These are phyloP conservation scores for Phoma sp. DNA, from an alignment of 2,329 filamentous ascomycete species.

Conservation along the genomic window DNA sequence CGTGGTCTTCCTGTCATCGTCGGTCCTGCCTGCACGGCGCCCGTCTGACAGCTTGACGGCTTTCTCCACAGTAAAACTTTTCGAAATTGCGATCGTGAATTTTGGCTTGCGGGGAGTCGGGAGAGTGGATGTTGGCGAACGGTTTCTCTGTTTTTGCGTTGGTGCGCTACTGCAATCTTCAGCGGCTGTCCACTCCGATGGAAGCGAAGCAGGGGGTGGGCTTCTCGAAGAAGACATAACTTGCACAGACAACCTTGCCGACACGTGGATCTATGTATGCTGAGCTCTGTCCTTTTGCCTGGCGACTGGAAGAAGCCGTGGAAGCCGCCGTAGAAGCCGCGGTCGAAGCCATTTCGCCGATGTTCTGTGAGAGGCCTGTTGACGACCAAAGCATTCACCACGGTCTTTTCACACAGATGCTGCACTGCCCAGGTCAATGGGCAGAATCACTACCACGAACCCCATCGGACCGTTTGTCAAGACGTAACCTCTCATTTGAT, in stretches of 20 bases:
- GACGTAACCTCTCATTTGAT: conserved; percentile 13
- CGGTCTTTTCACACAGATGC: conserved; percentile 16
- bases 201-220: conserved; percentile 44
- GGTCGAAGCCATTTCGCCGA: conserved; percentile 20
- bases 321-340: conserved; percentile 4
- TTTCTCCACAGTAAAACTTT: conserved; percentile 40
- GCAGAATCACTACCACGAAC: conserved; percentile 15
- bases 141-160: conserved; percentile 31
- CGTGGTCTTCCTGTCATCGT: conserved; percentile 19
- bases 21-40: conserved; percentile 17
- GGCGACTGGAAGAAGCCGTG: conserved; percentile 31
- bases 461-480: conserved; percentile 34
- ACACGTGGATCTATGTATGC: conserved; percentile 41
- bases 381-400: conserved; percentile 14
- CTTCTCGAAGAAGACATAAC: conserved; percentile 31
- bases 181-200: conserved; percentile 44
- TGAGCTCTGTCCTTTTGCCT: conserved; percentile 30
- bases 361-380: conserved; percentile 17
- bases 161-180: conserved; percentile 44
- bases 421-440: conserved; percentile 10
- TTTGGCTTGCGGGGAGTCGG: conserved; percentile 48
- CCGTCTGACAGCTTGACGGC: conserved; percentile 24
- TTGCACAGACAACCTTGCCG: conserved; percentile 40
- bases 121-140: conserved; percentile 38
- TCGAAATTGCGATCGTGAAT: conserved; percentile 36